phyloP scores from a whole-genome alignment of 2,329 filamentous ascomycete genomes.

The Pyrenophora tritici-repentis region DNA sequence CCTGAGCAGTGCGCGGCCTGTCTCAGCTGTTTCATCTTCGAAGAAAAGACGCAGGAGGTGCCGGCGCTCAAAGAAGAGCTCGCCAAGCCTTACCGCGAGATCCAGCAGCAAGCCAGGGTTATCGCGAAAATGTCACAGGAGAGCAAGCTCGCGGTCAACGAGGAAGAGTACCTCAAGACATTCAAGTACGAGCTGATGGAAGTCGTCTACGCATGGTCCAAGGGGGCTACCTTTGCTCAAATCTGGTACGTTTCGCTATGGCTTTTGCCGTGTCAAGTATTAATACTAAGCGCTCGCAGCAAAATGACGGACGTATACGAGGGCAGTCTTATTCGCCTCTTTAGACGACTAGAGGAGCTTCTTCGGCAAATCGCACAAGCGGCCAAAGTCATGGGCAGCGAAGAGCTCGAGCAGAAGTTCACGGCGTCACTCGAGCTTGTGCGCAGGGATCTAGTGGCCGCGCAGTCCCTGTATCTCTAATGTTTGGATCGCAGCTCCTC shows the following conservation, averaged over 20 bases:
- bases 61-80: slow-evolving; percentile 78
- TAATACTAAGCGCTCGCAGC: slow-evolving; percentile 54
- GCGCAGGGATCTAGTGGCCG: slow-evolving; percentile 89
- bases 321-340: slow-evolving; percentile 92
- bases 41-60: slow-evolving; percentile 85
- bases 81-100: slow-evolving; percentile 81
- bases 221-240: slow-evolving; percentile 85
- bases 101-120: slow-evolving; percentile 82
- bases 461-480: slow-evolving; percentile 84
- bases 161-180: slow-evolving; percentile 87
- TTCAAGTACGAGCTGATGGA: slow-evolving; percentile 98
- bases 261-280: neutral
- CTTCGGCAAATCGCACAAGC: slow-evolving; percentile 94
- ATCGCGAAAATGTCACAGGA: slow-evolving; percentile 94
- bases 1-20: slow-evolving; percentile 86
- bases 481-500: slow-evolving; percentile 1
- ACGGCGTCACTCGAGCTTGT: slow-evolving; percentile 84
- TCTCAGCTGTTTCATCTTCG: slow-evolving; percentile 94
- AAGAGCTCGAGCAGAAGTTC: slow-evolving; percentile 91
- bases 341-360: slow-evolving; percentile 92
- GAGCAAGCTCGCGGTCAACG: slow-evolving; percentile 90
- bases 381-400: slow-evolving; percentile 96
- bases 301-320: slow-evolving; percentile 99
- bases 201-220: slow-evolving; percentile 89
- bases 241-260: slow-evolving; percentile 75